A percentile compares a stretch with the other conserved stretches of the same genome.
Conservation (phyloP, 2,329 filamentous ascomycete species). For the Alternaria longipes region DNA sequence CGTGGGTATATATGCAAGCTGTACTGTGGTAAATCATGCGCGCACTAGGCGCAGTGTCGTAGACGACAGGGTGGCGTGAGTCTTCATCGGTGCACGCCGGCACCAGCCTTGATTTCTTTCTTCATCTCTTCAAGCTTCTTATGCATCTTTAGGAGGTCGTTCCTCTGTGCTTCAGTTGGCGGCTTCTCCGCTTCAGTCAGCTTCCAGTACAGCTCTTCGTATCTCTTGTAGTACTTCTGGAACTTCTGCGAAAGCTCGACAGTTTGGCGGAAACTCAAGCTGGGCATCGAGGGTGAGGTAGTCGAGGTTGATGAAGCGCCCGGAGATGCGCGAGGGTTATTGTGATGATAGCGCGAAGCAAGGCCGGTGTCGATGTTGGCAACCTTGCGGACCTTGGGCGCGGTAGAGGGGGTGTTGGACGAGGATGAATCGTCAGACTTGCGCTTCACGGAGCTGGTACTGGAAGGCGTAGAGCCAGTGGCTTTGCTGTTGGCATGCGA, state of each 20-base stretch:
- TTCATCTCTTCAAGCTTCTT: constrained; percentile 65
- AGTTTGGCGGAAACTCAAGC: constrained; percentile 55
- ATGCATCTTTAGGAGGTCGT: constrained; percentile 64
- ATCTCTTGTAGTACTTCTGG: constrained; percentile 66
- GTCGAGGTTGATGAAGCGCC: constrained; percentile 47
- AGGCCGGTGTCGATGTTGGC: constrained; percentile 46
- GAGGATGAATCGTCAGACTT: constrained; percentile 54
- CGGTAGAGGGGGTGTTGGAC: constrained; percentile 38
- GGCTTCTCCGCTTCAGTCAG: constrained; percentile 53
- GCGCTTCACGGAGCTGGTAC: constrained; percentile 53
- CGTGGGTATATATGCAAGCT: constrained; percentile 34
- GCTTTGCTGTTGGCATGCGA: constrained; percentile 41
- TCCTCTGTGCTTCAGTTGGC: constrained; percentile 60
- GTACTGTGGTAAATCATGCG: constrained; percentile 24
- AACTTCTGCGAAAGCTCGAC: constrained; percentile 61
- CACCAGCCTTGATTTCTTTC: constrained; percentile 61
- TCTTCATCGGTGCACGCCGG: constrained; percentile 37
- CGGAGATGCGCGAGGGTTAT: constrained; percentile 45
- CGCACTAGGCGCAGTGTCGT: constrained; percentile 18
- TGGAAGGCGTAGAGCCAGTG: constrained; percentile 42
- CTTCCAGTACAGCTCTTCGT: constrained; percentile 64
- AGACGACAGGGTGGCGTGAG: constrained; percentile 4
- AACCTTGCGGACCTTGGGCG: constrained; percentile 46
- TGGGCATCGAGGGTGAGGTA: constrained; percentile 45
- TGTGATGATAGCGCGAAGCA: constrained; percentile 47